These are phyloP conservation scores for Penicillium pancosmium DNA, from an alignment of 495 filamentous ascomycete genomes.

Conservation along the genomic window DNA sequence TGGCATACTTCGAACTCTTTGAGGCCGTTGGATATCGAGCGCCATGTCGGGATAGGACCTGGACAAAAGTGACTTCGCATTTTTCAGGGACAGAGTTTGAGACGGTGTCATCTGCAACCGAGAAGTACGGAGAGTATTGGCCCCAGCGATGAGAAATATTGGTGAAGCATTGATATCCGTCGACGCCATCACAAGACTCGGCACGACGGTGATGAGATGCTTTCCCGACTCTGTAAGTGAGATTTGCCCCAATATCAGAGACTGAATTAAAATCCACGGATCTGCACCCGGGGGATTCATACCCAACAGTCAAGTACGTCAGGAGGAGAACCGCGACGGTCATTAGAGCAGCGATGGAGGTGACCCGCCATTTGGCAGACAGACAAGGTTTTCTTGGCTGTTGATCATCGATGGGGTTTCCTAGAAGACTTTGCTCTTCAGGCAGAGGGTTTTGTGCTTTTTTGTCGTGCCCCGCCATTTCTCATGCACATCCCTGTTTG, in stretches of 20 bases:
- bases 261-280: background rate
- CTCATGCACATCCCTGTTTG: background rate
- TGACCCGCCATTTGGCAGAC: conserved; percentile 7
- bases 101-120: conserved; percentile 57
- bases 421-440: conserved; percentile 16
- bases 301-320: conserved; percentile 16
- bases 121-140: conserved; percentile 83
- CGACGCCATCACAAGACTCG: conserved; percentile 56
- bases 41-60: conserved; percentile 82
- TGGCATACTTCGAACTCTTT: conserved; percentile 60
- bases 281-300: conserved; percentile 11
- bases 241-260: conserved; percentile 15
- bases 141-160: conserved; percentile 75
- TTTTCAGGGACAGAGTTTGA: conserved; percentile 55
- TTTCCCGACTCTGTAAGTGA: conserved; percentile 8
- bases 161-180: conserved; percentile 65
- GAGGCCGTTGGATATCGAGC: conserved; percentile 72
- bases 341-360: conserved; percentile 9
- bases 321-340: background rate
- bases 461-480: conserved; percentile 9
- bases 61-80: conserved; percentile 76
- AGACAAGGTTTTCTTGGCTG: background rate
- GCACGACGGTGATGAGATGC: conserved; percentile 1
- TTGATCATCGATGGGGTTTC: background rate
- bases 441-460: background rate